A percentile compares a stretch with the other conserved stretches of the same genome.
These are phyloP conservation scores for Rhodotorula kratochvilovae DNA, from an alignment of 768 basidiomycete genomes.

Conservation along the genomic window DNA sequence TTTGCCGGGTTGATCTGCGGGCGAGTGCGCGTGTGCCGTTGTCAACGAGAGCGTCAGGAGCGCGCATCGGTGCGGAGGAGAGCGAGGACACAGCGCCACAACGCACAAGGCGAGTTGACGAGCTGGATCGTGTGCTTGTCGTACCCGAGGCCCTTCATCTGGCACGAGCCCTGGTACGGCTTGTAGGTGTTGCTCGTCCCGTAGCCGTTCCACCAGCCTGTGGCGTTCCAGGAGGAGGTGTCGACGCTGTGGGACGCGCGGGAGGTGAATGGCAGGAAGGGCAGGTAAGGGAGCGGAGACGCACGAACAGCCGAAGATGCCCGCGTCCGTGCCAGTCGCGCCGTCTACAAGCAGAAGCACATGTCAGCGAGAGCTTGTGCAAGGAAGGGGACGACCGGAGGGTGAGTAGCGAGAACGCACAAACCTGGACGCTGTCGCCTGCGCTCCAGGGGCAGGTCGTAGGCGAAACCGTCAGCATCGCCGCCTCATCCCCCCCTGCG, in stretches of 20 bases:
- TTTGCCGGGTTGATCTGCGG: conserved; percentile 4
- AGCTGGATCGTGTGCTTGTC: conserved; percentile 11
- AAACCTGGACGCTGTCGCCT: conserved; percentile 24
- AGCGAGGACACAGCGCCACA: no score
- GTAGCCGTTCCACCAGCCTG: conserved; percentile 16
- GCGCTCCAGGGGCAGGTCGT: no score
- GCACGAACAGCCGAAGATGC: conserved; percentile 27
- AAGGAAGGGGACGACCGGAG: no score
- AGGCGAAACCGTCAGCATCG: no score
- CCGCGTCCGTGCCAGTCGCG: background rate
- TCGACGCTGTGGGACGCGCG: background rate
- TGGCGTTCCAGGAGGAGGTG: background rate
- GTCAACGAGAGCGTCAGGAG: rapidly evolving
- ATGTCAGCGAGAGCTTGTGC: no score
- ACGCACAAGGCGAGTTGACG: conserved; percentile 9
- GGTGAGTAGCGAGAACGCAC: no score
- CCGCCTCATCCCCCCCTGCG: no score
- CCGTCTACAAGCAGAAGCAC: no score
- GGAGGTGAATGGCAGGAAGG: no score
- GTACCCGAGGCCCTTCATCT: conserved; percentile 5
- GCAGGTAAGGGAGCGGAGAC: background rate
- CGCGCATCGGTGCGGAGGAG: no score
- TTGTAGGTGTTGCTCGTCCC: background rate
- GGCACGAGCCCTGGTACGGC: conserved; percentile 15
- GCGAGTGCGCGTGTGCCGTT: no score